Conservation (phyloP, 352 stramenopile genomes). For the Pythium volutum region DNA sequence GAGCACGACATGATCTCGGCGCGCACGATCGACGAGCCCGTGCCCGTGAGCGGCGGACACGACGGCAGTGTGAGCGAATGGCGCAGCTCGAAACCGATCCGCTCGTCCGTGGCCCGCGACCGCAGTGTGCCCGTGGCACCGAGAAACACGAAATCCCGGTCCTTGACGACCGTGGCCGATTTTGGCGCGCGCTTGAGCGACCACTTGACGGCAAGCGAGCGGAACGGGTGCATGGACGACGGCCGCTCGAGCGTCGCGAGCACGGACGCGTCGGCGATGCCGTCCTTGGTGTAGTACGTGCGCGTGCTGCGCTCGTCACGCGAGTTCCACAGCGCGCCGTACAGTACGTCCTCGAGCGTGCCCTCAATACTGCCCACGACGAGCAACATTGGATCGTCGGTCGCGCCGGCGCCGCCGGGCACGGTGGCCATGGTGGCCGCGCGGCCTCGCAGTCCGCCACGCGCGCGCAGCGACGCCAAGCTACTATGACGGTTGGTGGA, state of each 20-base stretch:
- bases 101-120: constrained; percentile 33
- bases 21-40: constrained; percentile 46
- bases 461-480: background rate
- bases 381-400: constrained; percentile 26
- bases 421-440: constrained; percentile 7
- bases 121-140: constrained; percentile 45
- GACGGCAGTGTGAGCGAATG: constrained; percentile 70
- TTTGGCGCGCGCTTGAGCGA: constrained; percentile 20
- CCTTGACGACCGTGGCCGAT: constrained; percentile 34
- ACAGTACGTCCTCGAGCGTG: constrained; percentile 61
- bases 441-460: constrained; percentile 3
- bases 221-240: constrained; percentile 51
- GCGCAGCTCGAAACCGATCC: constrained; percentile 57
- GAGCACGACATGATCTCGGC: constrained; percentile 63
- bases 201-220: constrained; percentile 66
- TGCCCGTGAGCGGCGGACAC: constrained; percentile 36
- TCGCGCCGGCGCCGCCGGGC: constrained; percentile 4
- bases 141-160: constrained; percentile 62
- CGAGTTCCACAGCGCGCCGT: constrained; percentile 45
- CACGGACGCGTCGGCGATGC: constrained; percentile 48
- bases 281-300: constrained; percentile 48
- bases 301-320: constrained; percentile 52
- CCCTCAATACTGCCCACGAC: constrained; percentile 48
- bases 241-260: constrained; percentile 43
- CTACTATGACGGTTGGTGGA: background rate